Conservation (phyloP, 371 early-diverging fungal genomes). For the Mortierella sp. region DNA sequence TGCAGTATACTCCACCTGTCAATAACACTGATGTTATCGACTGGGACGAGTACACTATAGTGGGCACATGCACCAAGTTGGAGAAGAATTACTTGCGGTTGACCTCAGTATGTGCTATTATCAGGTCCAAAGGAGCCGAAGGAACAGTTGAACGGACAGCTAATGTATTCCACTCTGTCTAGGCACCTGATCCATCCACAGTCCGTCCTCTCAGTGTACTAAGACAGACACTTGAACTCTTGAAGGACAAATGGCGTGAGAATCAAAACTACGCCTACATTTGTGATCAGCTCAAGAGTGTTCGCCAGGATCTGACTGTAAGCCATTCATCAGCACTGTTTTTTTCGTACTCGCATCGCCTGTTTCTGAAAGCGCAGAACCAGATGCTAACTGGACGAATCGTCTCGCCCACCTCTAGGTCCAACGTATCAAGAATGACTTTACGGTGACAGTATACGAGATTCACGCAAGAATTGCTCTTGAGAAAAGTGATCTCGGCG, state of each 20-base stretch:
- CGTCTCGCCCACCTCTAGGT: no score
- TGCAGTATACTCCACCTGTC: slow-evolving; percentile 25
- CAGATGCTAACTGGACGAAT: no score
- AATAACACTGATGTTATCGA: slow-evolving; percentile 70
- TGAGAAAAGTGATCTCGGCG: slow-evolving; percentile 94
- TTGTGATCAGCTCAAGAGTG: slow-evolving; percentile 94
- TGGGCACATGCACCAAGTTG: slow-evolving; percentile 85
- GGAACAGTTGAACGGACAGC: no score
- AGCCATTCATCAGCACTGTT: no score
- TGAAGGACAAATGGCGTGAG: slow-evolving; percentile 81
- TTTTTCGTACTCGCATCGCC: no score
- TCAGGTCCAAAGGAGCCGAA: no score
- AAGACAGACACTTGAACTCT: slow-evolving; percentile 75
- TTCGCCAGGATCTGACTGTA: slow-evolving; percentile 96
- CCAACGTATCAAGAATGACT: slow-evolving; percentile 90
- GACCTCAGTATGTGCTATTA: slow-evolving; percentile 85
- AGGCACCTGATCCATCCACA: slow-evolving; percentile 91
- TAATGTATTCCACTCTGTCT: slow-evolving; percentile 1
- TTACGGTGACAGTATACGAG: slow-evolving; percentile 95
- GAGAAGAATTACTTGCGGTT: slow-evolving; percentile 93
- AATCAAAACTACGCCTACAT: slow-evolving; percentile 90
- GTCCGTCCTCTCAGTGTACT: slow-evolving; percentile 88
- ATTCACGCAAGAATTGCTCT: slow-evolving; percentile 93
- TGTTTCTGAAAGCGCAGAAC: no score
- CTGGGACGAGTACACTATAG: slow-evolving; percentile 85